These are phyloP conservation scores for Trypanosoma rangeli DNA, from an alignment of 208 protist species.

Conservation along the genomic window DNA sequence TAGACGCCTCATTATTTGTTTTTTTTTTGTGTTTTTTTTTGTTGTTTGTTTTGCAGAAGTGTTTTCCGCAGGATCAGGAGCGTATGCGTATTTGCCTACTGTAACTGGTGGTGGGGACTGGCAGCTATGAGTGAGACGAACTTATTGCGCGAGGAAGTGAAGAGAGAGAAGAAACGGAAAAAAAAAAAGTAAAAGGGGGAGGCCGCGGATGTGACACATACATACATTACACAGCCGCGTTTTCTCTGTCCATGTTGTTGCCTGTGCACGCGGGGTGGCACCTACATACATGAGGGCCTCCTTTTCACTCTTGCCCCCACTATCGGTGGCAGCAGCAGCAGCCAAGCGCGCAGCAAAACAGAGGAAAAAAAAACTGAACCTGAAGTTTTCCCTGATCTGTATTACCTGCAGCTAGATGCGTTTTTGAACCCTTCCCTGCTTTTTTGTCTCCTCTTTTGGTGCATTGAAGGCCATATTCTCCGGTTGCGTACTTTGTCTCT, in stretches of 20 bases:
- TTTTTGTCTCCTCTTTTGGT: slow-evolving; percentile 8
- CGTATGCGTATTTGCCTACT: background rate
- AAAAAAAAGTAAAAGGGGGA: background rate
- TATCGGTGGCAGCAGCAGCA: background rate
- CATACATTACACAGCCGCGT: background rate
- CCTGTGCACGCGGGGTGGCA: background rate
- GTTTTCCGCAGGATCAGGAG: background rate
- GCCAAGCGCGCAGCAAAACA: background rate
- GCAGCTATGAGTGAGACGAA: background rate
- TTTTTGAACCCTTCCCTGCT: background rate
- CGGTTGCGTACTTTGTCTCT: slow-evolving; percentile 8
- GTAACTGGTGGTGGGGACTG: background rate
- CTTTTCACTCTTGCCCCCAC: background rate
- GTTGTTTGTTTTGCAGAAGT: slow-evolving; percentile 21
- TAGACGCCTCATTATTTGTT: slow-evolving; percentile 7
- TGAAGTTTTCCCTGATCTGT: background rate
- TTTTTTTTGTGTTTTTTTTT: slow-evolving; percentile 22
- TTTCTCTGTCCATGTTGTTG: background rate
- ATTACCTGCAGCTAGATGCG: background rate
- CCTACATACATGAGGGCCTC: background rate
- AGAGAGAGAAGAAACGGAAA: no score
- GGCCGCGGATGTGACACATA: background rate
- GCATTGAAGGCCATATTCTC: no score
- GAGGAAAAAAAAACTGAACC: background rate
- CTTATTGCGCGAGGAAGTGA: background rate